Percentiles rank a stretch among this genome's conserved stretches.
These are phyloP conservation scores for Ustilago hordei DNA, from an alignment of 1,284 basidiomycete genomes.

Conservation along the genomic window DNA sequence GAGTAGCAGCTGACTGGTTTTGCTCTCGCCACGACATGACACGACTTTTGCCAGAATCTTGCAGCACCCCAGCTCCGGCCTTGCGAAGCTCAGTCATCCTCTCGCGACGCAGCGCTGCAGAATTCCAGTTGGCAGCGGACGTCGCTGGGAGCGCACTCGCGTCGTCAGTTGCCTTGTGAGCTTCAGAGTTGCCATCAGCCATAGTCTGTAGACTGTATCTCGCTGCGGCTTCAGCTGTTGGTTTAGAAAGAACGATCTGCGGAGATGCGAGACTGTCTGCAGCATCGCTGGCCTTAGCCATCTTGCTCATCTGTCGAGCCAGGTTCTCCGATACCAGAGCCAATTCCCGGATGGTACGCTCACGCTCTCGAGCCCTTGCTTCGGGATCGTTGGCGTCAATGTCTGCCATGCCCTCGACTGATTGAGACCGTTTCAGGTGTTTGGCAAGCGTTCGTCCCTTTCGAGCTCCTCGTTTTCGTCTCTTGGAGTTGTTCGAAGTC, in stretches of 20 bases:
- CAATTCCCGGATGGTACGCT: conserved; percentile 52
- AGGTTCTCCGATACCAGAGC: conserved; percentile 55
- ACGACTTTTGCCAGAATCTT: conserved; percentile 43
- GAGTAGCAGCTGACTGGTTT: conserved; percentile 46
- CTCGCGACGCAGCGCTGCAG: conserved; percentile 53
- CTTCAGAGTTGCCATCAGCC: conserved; percentile 14
- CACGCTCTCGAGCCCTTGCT: conserved; percentile 36
- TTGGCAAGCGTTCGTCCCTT: conserved; percentile 58
- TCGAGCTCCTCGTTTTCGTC: conserved; percentile 57
- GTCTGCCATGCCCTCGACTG: conserved; percentile 46
- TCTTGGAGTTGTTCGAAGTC: conserved; percentile 51
- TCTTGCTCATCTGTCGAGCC: conserved; percentile 59
- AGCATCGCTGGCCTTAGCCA: conserved; percentile 47
- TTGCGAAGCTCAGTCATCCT: conserved; percentile 54
- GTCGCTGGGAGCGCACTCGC: neutral
- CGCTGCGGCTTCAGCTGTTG: conserved; percentile 46
- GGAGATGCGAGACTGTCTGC: conserved; percentile 17
- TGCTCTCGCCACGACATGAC: conserved; percentile 58
- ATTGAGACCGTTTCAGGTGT: conserved; percentile 57
- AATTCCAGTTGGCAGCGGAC: conserved; percentile 40
- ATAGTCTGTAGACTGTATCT: conserved; percentile 35
- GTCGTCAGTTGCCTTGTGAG: conserved; percentile 8
- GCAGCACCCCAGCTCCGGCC: conserved; percentile 15
- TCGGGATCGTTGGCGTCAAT: conserved; percentile 28
- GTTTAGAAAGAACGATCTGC: conserved; percentile 34